These are phyloP conservation scores for Penicillium bialowiezense DNA, from an alignment of 495 filamentous ascomycete species.

Conservation along the genomic window DNA sequence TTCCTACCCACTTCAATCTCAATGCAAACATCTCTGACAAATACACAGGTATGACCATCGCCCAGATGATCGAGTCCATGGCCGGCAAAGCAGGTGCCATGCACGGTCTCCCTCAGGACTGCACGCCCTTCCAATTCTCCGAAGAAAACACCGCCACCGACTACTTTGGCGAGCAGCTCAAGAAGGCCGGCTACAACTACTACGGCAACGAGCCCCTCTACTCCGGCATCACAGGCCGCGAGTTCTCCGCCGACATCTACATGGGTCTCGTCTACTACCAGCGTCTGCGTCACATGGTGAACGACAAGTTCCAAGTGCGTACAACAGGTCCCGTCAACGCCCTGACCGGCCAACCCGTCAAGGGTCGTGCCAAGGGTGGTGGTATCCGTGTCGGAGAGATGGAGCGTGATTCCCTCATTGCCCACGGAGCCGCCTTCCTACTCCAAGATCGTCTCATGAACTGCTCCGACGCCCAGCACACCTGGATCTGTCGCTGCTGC, in stretches of 20 bases:
- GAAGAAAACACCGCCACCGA: constrained; percentile 89
- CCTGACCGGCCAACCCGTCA: constrained; percentile 93
- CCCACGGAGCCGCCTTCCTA: constrained; percentile 91
- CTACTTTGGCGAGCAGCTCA: constrained; percentile 93
- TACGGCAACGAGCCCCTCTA: constrained; percentile 98
- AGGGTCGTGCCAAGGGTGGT: constrained; percentile 91
- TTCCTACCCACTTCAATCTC: neutral
- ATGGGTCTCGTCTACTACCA: constrained; percentile 98
- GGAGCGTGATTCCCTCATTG: constrained; percentile 92
- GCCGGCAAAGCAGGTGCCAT: constrained; percentile 93
- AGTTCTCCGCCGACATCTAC: constrained; percentile 93
- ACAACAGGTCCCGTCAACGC: constrained; percentile 88
- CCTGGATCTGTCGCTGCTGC: constrained; percentile 85
- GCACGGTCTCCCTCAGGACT: constrained; percentile 92
- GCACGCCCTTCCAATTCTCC: constrained; percentile 89
- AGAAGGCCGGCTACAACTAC: constrained; percentile 94
- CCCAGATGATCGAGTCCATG: constrained; percentile 97
- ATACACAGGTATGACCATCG: constrained; percentile 80
- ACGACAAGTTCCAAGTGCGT: constrained; percentile 98
- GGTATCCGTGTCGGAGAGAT: constrained; percentile 99
- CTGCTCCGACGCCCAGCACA: constrained; percentile 84
- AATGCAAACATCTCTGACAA: constrained; percentile 8
- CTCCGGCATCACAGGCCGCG: constrained; percentile 89
- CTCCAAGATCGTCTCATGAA: constrained; percentile 95
- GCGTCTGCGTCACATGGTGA: constrained; percentile 96